These are phyloP conservation scores for Epithemia pelagica DNA, from an alignment of 108 stramenopile genomes.

Conservation along the genomic window DNA sequence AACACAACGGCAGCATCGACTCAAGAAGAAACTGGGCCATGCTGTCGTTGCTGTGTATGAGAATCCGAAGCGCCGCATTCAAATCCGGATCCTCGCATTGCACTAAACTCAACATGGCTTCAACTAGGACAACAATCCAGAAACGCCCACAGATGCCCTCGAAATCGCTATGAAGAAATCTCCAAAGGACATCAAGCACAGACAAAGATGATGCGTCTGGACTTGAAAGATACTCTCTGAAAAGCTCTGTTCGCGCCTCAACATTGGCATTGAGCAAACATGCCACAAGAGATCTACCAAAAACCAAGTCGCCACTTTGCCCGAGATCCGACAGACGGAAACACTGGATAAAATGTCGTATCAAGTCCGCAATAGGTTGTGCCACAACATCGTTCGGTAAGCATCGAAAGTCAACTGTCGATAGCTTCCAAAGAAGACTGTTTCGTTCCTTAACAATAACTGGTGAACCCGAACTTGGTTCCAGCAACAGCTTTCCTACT, in stretches of 20 bases:
- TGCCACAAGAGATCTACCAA: conserved; percentile 22
- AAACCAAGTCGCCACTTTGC: conserved; percentile 12
- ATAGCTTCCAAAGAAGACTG: conserved; percentile 48
- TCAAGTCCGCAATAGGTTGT: conserved; percentile 56
- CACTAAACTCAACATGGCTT: conserved; percentile 33
- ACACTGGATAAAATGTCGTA: conserved; percentile 36
- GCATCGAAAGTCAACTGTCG: conserved; percentile 57
- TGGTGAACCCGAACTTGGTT: conserved; percentile 21
- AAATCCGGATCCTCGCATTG: background rate
- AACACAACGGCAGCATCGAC: conserved; percentile 39
- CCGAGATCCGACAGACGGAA: background rate
- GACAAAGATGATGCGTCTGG: background rate
- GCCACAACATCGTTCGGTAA: conserved; percentile 44
- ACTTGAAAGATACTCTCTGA: background rate
- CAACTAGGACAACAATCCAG: conserved; percentile 63
- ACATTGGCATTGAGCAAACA: conserved; percentile 47
- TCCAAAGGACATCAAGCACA: conserved; percentile 36
- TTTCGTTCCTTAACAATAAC: conserved; percentile 59
- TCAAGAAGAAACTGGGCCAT: conserved; percentile 49
- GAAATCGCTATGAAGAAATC: conserved; percentile 55
- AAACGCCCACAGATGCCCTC: conserved; percentile 59
- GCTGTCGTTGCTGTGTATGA: conserved; percentile 44
- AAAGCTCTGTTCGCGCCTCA: conserved; percentile 13
- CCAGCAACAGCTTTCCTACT: conserved; percentile 56
- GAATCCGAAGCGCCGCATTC: conserved; percentile 24